These are phyloP conservation scores for Lichina pygmaea DNA, from an alignment of 495 filamentous ascomycete species.

Conservation along the genomic window DNA sequence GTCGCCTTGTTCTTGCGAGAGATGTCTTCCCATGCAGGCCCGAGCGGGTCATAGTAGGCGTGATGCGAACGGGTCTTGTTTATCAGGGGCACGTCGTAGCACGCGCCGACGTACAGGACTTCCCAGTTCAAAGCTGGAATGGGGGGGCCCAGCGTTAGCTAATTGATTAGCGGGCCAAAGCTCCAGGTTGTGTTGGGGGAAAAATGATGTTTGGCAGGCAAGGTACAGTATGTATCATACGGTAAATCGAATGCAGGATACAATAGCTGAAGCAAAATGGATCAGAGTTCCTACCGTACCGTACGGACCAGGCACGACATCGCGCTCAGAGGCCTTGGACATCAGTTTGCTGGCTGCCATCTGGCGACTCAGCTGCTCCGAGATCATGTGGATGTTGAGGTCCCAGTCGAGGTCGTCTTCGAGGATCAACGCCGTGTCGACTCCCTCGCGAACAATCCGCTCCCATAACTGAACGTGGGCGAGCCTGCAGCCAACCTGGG, in stretches of 20 bases:
- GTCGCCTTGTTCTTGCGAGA: not conserved
- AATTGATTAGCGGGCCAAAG: not conserved
- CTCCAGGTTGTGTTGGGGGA: not conserved
- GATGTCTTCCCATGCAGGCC: not conserved
- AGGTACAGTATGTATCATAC: not conserved
- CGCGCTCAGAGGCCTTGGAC: not conserved
- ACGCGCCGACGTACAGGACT: not conserved
- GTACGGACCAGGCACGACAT: not conserved
- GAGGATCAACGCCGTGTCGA: constrained; percentile 1
- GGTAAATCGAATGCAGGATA: not conserved
- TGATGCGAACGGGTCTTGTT: not conserved
- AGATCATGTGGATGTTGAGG: constrained; percentile 2
- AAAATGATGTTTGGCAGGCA: not conserved
- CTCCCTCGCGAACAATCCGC: not conserved
- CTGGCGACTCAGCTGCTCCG: not conserved
- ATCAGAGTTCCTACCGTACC: not conserved
- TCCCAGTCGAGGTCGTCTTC: constrained; percentile 5
- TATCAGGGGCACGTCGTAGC: not conserved
- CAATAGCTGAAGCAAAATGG: not conserved
- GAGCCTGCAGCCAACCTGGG: not conserved
- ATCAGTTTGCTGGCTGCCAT: not conserved
- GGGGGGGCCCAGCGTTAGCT: not conserved
- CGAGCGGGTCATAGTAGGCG: not conserved
- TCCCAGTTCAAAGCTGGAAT: not conserved
- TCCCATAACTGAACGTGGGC: not conserved